These are phyloP conservation scores for Oryza rufipogon DNA, from an alignment of 176 grass and related monocot species.

Conservation along the genomic window DNA sequence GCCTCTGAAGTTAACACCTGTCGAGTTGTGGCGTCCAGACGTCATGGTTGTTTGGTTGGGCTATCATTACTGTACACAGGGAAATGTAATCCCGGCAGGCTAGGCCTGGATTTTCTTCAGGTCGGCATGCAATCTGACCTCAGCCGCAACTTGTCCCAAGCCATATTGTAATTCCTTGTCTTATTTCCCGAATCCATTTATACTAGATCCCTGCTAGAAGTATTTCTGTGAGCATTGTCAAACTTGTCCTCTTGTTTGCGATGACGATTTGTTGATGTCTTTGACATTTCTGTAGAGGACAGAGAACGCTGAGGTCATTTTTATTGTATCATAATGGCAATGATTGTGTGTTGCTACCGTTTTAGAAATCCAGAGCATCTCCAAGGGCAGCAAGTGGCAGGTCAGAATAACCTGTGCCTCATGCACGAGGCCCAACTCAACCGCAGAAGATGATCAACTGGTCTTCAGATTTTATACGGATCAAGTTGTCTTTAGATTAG, in stretches of 20 bases:
- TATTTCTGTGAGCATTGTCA: conserved; percentile 28
- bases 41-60: background rate
- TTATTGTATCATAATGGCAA: conserved; percentile 16
- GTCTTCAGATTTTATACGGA: background rate
- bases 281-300: conserved; percentile 1
- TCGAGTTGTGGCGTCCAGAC: background rate
- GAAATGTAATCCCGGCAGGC: background rate
- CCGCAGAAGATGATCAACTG: background rate
- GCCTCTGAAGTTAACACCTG: background rate
- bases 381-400: conserved; percentile 19
- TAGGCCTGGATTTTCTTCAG: conserved; percentile 13
- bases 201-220: background rate
- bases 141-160: conserved; percentile 8
- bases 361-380: conserved; percentile 25
- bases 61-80: background rate
- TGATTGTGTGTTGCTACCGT: conserved; percentile 5
- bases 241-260: background rate
- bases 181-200: background rate
- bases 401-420: background rate
- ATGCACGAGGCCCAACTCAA: background rate
- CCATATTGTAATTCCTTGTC: background rate
- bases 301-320: background rate
- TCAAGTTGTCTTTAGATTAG: conserved; percentile 26
- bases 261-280: background rate
- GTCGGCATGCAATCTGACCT: conserved; percentile 36